Conservation (phyloP, 768 basidiomycete species). For the Roridomyces roridus region DNA sequence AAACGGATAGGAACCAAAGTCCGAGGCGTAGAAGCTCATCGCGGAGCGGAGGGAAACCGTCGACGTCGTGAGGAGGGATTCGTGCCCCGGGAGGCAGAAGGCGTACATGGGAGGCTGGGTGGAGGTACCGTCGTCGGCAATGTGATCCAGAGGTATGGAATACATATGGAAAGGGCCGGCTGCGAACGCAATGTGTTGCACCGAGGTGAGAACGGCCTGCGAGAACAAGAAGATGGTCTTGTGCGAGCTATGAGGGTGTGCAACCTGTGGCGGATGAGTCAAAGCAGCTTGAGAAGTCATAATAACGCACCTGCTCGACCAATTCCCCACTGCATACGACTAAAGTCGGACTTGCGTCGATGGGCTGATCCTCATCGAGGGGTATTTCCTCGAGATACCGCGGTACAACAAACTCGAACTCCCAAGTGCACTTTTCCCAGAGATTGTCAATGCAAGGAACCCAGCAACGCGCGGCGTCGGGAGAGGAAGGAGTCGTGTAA, state of each 20-base stretch:
- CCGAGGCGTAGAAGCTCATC: conserved; percentile 90
- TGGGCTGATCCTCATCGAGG: conserved; percentile 58
- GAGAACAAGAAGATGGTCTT: conserved; percentile 95
- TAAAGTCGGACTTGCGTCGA: conserved; percentile 75
- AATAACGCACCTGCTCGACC: conserved; percentile 79
- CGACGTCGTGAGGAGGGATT: conserved; percentile 70
- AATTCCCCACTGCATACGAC: conserved; percentile 96
- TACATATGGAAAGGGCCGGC: conserved; percentile 92
- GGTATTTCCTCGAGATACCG: conserved; percentile 71
- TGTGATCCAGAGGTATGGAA: conserved; percentile 67
- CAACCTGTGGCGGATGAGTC: conserved; percentile 58
- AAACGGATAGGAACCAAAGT: conserved; percentile 96
- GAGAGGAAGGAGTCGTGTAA: conserved; percentile 85
- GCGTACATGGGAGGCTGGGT: conserved; percentile 84
- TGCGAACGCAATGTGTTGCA: conserved; percentile 96
- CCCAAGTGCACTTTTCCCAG: conserved; percentile 99
- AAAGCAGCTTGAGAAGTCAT: conserved; percentile 1
- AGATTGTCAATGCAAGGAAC: conserved; percentile 95
- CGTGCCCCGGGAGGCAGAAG: conserved; percentile 92
- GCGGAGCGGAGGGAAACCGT: conserved; percentile 82
- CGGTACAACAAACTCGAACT: conserved; percentile 95
- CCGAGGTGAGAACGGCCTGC: conserved; percentile 85
- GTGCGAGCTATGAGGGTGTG: conserved; percentile 91
- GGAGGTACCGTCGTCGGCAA: conserved; percentile 65
- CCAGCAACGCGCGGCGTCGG: conserved; percentile 96